Evolutionary conservation across 768 basidiomycete species (phyloP).

Genomic region (Lactarius tabidus): DNA sequence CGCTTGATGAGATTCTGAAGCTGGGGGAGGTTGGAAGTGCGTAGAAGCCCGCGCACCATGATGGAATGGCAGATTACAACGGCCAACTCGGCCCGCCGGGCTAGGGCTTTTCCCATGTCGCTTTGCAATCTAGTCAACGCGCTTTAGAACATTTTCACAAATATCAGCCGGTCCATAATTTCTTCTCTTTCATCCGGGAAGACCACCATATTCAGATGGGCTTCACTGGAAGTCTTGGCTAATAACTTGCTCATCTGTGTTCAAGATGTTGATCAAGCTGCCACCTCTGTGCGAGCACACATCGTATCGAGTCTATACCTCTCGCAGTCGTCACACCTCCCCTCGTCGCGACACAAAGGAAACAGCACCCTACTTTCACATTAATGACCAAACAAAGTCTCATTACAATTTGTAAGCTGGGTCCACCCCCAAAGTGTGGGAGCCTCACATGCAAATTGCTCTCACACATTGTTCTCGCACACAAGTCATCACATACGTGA

Average conservation of each 20-base stretch:
- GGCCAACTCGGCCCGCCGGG: neutral
- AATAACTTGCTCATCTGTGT: neutral
- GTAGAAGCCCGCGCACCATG: conserved; percentile 46
- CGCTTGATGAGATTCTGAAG: conserved; percentile 97
- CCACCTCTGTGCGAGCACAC: neutral
- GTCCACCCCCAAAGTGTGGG: neutral
- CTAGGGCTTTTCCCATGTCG: no score
- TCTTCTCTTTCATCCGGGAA: no score
- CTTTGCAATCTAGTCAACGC: no score
- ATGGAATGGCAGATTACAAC: neutral
- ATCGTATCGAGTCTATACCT: neutral
- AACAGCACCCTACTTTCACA: no score
- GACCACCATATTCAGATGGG: no score
- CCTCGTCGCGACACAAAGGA: neutral
- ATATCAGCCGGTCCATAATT: no score
- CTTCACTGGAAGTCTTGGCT: no score
- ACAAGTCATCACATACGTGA: neutral
- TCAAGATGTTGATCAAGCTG: neutral
- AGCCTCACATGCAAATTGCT: neutral
- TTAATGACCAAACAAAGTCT: neutral
- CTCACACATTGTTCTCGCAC: neutral
- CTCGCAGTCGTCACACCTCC: neutral
- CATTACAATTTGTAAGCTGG: neutral
- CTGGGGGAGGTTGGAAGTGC: conserved; percentile 85
- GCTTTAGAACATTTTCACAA: no score